Evolutionary conservation across 352 stramenopile genomes (phyloP).

Genomic region (Blastocystis sp.): DNA sequence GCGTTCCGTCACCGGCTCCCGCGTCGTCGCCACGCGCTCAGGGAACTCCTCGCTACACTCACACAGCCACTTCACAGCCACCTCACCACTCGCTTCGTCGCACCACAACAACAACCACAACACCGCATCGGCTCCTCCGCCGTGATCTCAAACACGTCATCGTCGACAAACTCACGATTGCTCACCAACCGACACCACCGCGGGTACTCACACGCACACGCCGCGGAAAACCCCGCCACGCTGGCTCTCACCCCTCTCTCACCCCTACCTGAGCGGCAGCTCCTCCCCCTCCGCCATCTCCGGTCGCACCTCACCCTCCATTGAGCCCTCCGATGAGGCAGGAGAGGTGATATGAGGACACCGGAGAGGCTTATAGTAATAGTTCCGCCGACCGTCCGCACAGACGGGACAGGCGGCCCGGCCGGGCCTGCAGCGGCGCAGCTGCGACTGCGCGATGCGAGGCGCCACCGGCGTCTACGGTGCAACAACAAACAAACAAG

Average conservation of each 20-base stretch:
- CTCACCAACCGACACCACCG: conserved; percentile 27
- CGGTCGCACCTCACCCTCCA: background rate
- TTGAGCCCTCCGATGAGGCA: background rate
- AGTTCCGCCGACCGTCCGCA: conserved; percentile 28
- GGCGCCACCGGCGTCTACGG: background rate
- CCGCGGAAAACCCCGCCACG: background rate
- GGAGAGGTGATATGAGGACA: background rate
- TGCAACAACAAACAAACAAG: background rate
- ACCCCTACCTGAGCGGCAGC: background rate
- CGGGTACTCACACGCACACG: conserved; percentile 33
- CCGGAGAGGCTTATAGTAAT: conserved; percentile 14
- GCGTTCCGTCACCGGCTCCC: background rate
- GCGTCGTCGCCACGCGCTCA: background rate
- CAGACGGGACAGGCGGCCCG: conserved; percentile 40
- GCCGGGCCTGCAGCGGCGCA: background rate
- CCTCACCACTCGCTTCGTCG: background rate
- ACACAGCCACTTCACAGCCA: background rate
- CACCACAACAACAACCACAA: background rate
- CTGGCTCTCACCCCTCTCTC: background rate
- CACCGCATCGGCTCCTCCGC: background rate
- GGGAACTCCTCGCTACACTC: background rate
- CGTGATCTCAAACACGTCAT: conserved; percentile 49
- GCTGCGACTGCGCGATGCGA: conserved; percentile 18
- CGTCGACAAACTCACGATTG: conserved; percentile 30
- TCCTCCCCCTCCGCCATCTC: background rate